These are phyloP conservation scores for Metschnikowia amazonensis DNA, from an alignment of 805 yeast species.

Conservation along the genomic window DNA sequence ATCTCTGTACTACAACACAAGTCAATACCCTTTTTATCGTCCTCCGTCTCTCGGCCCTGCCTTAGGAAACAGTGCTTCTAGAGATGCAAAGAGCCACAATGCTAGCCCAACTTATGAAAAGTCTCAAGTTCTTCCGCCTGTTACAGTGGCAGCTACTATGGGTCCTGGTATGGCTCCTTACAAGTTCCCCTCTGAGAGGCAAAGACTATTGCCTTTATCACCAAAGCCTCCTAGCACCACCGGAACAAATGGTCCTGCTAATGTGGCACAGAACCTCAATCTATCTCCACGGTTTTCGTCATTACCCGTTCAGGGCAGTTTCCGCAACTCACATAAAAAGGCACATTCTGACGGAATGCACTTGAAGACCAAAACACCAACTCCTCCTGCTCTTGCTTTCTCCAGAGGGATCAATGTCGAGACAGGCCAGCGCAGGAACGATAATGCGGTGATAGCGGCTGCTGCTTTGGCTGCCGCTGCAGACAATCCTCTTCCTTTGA, in stretches of 20 bases:
- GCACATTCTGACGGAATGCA: conserved; percentile 22
- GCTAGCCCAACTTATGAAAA: background rate
- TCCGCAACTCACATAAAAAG: conserved; percentile 22
- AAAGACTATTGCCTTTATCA: conserved; percentile 7
- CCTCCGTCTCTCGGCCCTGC: conserved; percentile 2
- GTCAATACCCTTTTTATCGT: background rate
- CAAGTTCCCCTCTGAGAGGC: conserved; percentile 5
- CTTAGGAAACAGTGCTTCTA: background rate
- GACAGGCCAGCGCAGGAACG: conserved; percentile 32
- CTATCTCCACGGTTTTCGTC: conserved; percentile 6
- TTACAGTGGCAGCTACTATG: background rate
- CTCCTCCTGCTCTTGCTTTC: conserved; percentile 40
- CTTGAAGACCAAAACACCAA: conserved; percentile 5
- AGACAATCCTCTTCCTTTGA: conserved; percentile 61
- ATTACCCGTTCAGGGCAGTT: conserved; percentile 20
- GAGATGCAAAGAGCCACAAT: background rate
- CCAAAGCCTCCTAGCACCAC: conserved; percentile 5
- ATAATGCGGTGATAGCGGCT: conserved; percentile 69
- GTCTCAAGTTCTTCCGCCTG: background rate
- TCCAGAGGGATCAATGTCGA: conserved; percentile 35
- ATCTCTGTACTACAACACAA: background rate
- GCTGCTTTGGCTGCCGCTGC: conserved; percentile 84
- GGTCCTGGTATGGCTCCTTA: background rate
- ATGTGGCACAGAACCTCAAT: conserved; percentile 9
- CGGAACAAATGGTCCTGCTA: background rate